Percentiles rank a stretch among this genome's conserved stretches.
Conservation (phyloP, 2,329 filamentous ascomycete species). For the Fusarium foetens region DNA sequence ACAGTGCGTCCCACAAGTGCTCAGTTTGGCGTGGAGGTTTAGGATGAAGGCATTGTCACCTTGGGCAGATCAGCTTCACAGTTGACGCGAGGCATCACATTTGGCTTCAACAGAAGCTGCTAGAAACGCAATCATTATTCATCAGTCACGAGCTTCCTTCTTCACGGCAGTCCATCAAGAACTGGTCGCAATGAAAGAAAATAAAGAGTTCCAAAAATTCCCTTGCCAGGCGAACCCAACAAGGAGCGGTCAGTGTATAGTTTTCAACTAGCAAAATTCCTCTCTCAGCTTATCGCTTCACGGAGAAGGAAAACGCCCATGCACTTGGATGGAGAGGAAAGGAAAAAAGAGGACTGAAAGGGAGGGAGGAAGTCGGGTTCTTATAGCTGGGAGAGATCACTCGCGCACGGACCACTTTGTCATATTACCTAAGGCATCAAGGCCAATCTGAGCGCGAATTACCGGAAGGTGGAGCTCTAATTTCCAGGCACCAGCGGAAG, state of each 20-base stretch:
- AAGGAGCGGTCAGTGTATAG: slow-evolving; percentile 77
- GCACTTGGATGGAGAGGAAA: slow-evolving; percentile 68
- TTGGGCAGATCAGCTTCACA: not conserved
- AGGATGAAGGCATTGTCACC: not conserved
- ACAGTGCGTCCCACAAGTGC: no score
- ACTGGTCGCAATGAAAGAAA: slow-evolving; percentile 56
- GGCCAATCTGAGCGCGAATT: slow-evolving; percentile 26
- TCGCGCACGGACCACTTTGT: slow-evolving; percentile 23
- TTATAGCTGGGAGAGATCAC: slow-evolving; percentile 48
- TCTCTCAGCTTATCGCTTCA: slow-evolving; percentile 78
- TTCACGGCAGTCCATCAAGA: slow-evolving; percentile 52
- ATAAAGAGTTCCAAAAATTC: slow-evolving; percentile 73
- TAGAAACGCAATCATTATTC: no score
- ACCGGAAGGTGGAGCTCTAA: slow-evolving; percentile 7
- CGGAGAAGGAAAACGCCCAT: slow-evolving; percentile 71
- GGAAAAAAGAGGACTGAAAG: slow-evolving; percentile 52
- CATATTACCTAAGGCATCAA: slow-evolving; percentile 38
- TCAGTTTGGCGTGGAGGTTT: not conserved
- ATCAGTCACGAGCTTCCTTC: slow-evolving; percentile 46
- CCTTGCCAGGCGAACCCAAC: slow-evolving; percentile 73
- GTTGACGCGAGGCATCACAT: not conserved
- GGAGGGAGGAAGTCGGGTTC: slow-evolving; percentile 37
- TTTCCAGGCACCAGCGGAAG: slow-evolving; percentile 33
- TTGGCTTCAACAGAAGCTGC: not conserved
- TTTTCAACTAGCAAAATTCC: slow-evolving; percentile 92